Conservation (phyloP, 1,284 basidiomycete genomes). For the Afroboletus lepidellus region DNA sequence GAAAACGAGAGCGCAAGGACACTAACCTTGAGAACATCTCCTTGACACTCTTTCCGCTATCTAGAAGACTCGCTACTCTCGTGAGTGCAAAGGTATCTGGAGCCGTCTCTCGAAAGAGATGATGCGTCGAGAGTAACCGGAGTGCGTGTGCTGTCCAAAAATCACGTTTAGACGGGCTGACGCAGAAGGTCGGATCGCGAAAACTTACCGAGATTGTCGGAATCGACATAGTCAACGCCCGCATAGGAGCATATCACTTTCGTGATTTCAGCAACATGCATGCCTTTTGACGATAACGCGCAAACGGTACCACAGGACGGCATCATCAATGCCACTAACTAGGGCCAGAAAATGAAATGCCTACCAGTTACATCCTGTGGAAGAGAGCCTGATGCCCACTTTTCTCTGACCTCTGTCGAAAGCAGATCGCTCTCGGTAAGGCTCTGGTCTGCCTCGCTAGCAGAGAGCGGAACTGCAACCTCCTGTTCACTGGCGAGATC, state of each 20-base stretch:
- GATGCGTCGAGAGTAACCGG: constrained; percentile 69
- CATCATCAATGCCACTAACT: neutral
- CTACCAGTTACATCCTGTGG: too few relatives aligned
- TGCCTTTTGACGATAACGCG: constrained; percentile 33
- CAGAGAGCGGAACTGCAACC: neutral
- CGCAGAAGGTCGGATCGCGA: too few relatives aligned
- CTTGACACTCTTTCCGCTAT: constrained; percentile 53
- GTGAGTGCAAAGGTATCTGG: constrained; percentile 70
- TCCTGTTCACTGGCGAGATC: neutral
- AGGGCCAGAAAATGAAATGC: neutral
- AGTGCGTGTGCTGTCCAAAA: constrained; percentile 36
- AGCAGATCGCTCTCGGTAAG: neutral
- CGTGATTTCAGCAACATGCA: constrained; percentile 60
- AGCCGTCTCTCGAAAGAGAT: constrained; percentile 59
- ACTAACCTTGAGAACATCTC: constrained; percentile 36
- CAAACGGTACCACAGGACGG: neutral
- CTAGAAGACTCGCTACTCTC: constrained; percentile 62
- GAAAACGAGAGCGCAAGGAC: neutral
- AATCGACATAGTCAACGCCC: constrained; percentile 19
- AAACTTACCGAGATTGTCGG: constrained; percentile 21
- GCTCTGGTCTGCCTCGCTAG: neutral
- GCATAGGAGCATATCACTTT: constrained; percentile 42
- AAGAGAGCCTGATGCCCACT: too few relatives aligned
- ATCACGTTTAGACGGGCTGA: neutral
- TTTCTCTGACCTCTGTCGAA: too few relatives aligned